Evolutionary conservation across 768 basidiomycete genomes (phyloP).

Genomic region (Suillus subluteus): DNA sequence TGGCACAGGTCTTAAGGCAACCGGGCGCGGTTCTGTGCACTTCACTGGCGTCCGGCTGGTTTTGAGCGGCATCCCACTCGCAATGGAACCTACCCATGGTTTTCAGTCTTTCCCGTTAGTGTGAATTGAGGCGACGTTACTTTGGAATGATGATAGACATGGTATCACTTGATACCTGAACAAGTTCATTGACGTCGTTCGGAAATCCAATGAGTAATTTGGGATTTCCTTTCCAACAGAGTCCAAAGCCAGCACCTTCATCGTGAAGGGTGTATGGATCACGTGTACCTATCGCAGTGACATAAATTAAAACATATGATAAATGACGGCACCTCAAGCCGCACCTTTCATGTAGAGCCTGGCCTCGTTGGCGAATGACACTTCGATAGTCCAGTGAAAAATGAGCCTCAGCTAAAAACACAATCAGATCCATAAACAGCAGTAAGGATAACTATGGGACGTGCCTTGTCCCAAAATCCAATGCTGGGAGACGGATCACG

Average conservation of each 20-base stretch:
- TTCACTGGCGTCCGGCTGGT: neutral
- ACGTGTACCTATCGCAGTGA: slow-evolving; percentile 60
- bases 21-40: slow-evolving; percentile 14
- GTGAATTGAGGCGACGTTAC: slow-evolving; percentile 40
- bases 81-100: neutral
- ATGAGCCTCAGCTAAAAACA: slow-evolving; percentile 64
- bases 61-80: neutral
- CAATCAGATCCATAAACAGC: slow-evolving; percentile 13
- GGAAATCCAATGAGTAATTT: slow-evolving; percentile 68
- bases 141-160: slow-evolving; percentile 87
- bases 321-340: slow-evolving; percentile 8
- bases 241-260: slow-evolving; percentile 83
- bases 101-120: neutral
- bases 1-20: slow-evolving; percentile 78
- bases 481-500: slow-evolving; percentile 80
- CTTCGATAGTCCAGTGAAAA: slow-evolving; percentile 79
- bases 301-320: slow-evolving; percentile 4
- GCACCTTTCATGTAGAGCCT: slow-evolving; percentile 87
- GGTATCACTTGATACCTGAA: slow-evolving; percentile 80
- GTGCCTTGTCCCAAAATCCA: slow-evolving; percentile 96
- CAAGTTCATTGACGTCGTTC: slow-evolving; percentile 74
- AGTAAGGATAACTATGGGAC: slow-evolving; percentile 4
- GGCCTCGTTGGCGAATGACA: slow-evolving; percentile 71
- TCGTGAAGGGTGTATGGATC: slow-evolving; percentile 76
- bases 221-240: slow-evolving; percentile 82